These are phyloP conservation scores for Azolla pinnata DNA, from an alignment of 75 land plant species.

Conservation along the genomic window DNA sequence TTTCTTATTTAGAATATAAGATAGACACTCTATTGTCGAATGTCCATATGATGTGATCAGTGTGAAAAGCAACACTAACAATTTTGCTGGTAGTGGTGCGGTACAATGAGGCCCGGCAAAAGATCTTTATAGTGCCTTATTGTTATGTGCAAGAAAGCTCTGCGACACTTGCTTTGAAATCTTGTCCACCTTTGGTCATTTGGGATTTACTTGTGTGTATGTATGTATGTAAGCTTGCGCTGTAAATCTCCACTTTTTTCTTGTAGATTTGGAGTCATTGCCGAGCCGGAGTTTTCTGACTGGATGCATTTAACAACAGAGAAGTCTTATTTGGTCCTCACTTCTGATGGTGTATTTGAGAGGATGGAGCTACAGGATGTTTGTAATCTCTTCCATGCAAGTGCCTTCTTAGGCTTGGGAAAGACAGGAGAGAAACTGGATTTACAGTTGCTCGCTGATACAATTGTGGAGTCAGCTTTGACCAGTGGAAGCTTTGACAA, in stretches of 20 bases:
- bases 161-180: not conserved
- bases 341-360: conserved; percentile 92
- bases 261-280: conserved; percentile 65
- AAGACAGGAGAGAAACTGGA: not conserved
- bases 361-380: conserved; percentile 59
- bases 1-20: no score
- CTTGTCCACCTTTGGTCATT: not conserved
- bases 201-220: not conserved
- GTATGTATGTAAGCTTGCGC: not conserved
- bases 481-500: conserved; percentile 77
- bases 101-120: no score
- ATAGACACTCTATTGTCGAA: no score
- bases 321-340: conserved; percentile 52
- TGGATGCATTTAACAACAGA: conserved; percentile 52
- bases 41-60: no score
- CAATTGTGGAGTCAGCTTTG: conserved; percentile 58
- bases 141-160: no score
- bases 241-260: not conserved
- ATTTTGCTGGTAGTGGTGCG: no score
- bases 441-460: conserved; percentile 32
- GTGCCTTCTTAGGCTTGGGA: not conserved
- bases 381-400: conserved; percentile 55
- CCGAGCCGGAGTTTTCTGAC: conserved; percentile 76
- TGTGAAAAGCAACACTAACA: no score
- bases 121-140: no score